phyloP scores from a whole-genome alignment of 495 filamentous ascomycete genomes.

The Hypomontagnella monticulosa region DNA sequence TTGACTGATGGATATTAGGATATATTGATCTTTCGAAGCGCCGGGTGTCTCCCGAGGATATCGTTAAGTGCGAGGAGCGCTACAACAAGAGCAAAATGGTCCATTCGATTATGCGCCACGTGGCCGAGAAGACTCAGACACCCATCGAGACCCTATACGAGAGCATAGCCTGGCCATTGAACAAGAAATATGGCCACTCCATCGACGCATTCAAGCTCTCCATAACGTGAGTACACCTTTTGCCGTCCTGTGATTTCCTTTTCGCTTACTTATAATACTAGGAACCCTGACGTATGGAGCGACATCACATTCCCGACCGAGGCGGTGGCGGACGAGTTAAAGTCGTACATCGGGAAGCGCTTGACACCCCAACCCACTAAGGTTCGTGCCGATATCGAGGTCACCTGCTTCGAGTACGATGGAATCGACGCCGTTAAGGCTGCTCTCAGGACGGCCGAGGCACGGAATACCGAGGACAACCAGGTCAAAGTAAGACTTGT shows the following conservation, averaged over 20 bases:
- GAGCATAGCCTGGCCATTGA: conserved; percentile 94
- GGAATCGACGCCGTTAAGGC: conserved; percentile 98
- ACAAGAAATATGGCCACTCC: conserved; percentile 96
- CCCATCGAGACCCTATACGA: conserved; percentile 94
- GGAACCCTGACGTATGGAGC: conserved; percentile 95
- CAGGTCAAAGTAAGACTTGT: conserved; percentile 98
- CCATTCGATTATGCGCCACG: conserved; percentile 96
- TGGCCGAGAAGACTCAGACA: conserved; percentile 93
- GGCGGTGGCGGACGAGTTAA: conserved; percentile 84
- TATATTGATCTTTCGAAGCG: conserved; percentile 99
- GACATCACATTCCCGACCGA: conserved; percentile 89
- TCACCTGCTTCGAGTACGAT: conserved; percentile 97
- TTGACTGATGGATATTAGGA: conserved; percentile 56
- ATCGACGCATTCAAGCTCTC: conserved; percentile 98
- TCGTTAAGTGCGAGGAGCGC: conserved; percentile 96
- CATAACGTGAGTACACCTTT: conserved; percentile 77
- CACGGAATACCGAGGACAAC: conserved; percentile 83
- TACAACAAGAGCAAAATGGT: conserved; percentile 99
- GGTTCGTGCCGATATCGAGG: conserved; percentile 96
- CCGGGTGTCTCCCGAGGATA: conserved; percentile 95
- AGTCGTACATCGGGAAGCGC: conserved; percentile 93
- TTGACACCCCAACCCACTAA: conserved; percentile 97
- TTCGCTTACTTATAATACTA: conserved; percentile 43
- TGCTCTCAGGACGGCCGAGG: conserved; percentile 86
- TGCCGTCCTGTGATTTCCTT: background rate